Evolutionary conservation across 2,329 filamentous ascomycete species (phyloP).

Genomic region (Amauroascus verrucosus): DNA sequence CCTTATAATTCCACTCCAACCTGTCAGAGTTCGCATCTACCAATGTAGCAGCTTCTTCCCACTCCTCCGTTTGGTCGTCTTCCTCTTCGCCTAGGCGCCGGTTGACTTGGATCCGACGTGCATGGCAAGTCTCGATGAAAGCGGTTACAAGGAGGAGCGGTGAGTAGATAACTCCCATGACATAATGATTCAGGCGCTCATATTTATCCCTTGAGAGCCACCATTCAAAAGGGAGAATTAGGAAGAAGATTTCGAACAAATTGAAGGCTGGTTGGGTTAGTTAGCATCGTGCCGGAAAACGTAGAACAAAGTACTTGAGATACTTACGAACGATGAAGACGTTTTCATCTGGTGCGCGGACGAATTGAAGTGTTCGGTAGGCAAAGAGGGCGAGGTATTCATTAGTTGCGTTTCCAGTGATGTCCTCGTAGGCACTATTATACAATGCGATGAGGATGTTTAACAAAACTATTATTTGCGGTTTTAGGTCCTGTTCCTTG

Average conservation of each 20-base stretch:
- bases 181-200: slow-evolving; percentile 70
- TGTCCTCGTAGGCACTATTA: slow-evolving; percentile 92
- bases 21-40: slow-evolving; percentile 53
- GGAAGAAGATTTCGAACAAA: slow-evolving; percentile 71
- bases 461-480: slow-evolving; percentile 55
- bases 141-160: slow-evolving; percentile 74
- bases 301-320: background rate
- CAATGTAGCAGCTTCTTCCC: slow-evolving; percentile 65
- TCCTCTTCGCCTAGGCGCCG: slow-evolving; percentile 73
- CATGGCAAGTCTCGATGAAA: slow-evolving; percentile 56
- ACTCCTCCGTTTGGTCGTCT: slow-evolving; percentile 80
- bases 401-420: slow-evolving; percentile 83
- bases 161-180: slow-evolving; percentile 79
- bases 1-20: slow-evolving; percentile 72
- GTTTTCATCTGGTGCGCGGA: slow-evolving; percentile 93
- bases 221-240: slow-evolving; percentile 83
- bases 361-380: slow-evolving; percentile 92
- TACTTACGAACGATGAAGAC: slow-evolving; percentile 73
- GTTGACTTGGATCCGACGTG: slow-evolving; percentile 60
- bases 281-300: background rate
- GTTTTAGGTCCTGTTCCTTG: slow-evolving; percentile 12
- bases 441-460: slow-evolving; percentile 97
- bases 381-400: slow-evolving; percentile 91
- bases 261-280: slow-evolving; percentile 55
- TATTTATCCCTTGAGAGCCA: slow-evolving; percentile 72